phyloP scores from a whole-genome alignment of 139 green algal species.

The Chlamydomonas sp. region DNA sequence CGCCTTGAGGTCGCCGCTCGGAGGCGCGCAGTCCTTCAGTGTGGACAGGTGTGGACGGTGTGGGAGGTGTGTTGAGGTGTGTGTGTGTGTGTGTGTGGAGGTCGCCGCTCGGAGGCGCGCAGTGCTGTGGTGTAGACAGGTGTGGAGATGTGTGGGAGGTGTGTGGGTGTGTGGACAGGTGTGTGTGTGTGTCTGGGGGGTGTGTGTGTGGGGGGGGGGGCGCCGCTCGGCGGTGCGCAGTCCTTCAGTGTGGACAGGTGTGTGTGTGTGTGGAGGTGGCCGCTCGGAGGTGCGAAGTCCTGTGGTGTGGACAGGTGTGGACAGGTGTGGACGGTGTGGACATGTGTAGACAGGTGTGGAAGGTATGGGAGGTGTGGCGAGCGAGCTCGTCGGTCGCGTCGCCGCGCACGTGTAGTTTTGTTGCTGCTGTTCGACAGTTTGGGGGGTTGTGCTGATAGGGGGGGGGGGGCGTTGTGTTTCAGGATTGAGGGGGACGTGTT shows the following conservation, averaged over 20 bases:
- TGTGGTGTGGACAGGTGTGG: too few species aligned
- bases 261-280: slow-evolving; percentile 66
- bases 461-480: too few species aligned
- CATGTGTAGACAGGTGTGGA: too few species aligned
- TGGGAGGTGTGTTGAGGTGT: background rate
- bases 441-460: too few species aligned
- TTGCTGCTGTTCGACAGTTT: too few species aligned
- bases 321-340: too few species aligned
- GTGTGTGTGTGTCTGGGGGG: too few species aligned
- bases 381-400: too few species aligned
- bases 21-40: slow-evolving; percentile 69
- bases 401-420: too few species aligned
- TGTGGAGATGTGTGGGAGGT: background rate
- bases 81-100: slow-evolving; percentile 29
- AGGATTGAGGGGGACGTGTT: too few species aligned
- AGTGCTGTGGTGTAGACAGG: slow-evolving; percentile 72
- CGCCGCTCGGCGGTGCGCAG: background rate
- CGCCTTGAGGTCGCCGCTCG: slow-evolving; percentile 59
- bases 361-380: too few species aligned
- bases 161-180: background rate
- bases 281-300: slow-evolving; percentile 67
- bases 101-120: slow-evolving; percentile 56
- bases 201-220: too few species aligned
- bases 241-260: slow-evolving; percentile 31
- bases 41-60: background rate